Conservation (phyloP, 352 stramenopile genomes). For the Pythium brachiatum region DNA sequence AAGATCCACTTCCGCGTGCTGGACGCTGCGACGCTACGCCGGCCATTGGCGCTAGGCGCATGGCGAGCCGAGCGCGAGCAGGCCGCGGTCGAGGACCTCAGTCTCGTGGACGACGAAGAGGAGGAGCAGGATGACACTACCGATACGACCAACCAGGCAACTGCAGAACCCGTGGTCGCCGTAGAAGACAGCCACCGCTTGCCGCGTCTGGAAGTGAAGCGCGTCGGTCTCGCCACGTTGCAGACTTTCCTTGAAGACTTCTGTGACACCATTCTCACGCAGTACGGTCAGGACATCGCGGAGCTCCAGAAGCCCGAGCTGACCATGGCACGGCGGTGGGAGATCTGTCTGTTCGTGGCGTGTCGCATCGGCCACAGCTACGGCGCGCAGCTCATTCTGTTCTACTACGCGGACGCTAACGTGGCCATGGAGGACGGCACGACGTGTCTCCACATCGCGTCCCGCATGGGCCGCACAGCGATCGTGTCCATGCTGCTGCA, state of each 20-base stretch:
- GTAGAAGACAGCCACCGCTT: slow-evolving; percentile 23
- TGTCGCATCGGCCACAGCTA: slow-evolving; percentile 75
- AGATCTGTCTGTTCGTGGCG: slow-evolving; percentile 70
- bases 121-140: neutral
- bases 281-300: slow-evolving; percentile 63
- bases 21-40: slow-evolving; percentile 30
- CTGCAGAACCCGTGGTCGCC: neutral
- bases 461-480: slow-evolving; percentile 62
- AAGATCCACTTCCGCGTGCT: slow-evolving; percentile 43
- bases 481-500: slow-evolving; percentile 65
- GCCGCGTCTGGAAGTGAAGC: slow-evolving; percentile 53
- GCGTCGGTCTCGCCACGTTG: slow-evolving; percentile 63
- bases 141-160: neutral
- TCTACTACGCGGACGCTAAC: slow-evolving; percentile 70
- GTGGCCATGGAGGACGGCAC: slow-evolving; percentile 57
- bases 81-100: slow-evolving; percentile 10
- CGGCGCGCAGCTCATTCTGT: slow-evolving; percentile 68
- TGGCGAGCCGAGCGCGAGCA: slow-evolving; percentile 39
- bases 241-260: slow-evolving; percentile 83
- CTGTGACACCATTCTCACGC: slow-evolving; percentile 57
- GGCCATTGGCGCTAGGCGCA: slow-evolving; percentile 39
- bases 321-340: slow-evolving; percentile 53
- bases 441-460: slow-evolving; percentile 68
- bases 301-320: slow-evolving; percentile 51
- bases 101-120: slow-evolving; percentile 19